Evolutionary conservation across 768 basidiomycete species (phyloP), one percentile per base, ranked within the genome.

Genomic region (Galerina marginata): DNA sequence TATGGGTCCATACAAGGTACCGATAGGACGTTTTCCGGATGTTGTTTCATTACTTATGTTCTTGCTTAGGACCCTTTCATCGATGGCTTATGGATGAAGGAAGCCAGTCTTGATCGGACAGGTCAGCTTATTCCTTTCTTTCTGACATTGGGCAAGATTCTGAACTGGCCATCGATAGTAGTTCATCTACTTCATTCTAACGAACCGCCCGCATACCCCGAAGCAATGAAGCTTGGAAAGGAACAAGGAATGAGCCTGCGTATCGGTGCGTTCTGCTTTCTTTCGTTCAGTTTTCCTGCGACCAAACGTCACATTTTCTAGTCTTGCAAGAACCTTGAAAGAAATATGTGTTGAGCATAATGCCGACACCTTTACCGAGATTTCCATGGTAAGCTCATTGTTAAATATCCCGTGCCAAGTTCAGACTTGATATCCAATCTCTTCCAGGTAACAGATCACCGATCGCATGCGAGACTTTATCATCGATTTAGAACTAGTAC

Each of bases 1-100:
- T 97, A 16, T 97, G n/a, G 93, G 93, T 0, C 93, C 93, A 1
- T 95, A 94, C 72, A 90, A 84, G 76, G 90, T 87, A 66, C 15
- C 2, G 23, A 51, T 42, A 25, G 39, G 9, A 2, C 3, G 9
- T 16, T 26, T 23, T 15, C 38, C 6, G 3, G 25, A 40, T 12
- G 2, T 26, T 3, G 3, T 9, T 16, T 9, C 16, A 2, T 15
- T 4, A 6, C 15, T 50, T 10, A 45, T 6, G 0, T 26, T 43
- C 6, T 29, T 26, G 11, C 43, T 15, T 64, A 92, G 86, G 90
- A 98, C 69, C 88, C 94, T 6, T 83, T 96, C 36, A 95, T 98
- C 76, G 88, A 88, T 45, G 94, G 90, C n/a, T 96, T 93, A 90
- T 99, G 96, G 96, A 97, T 98, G 95, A 99, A 75, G 97, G 96